A percentile compares a stretch with the other conserved stretches of the same genome.
Conservation (phyloP, 768 basidiomycete species). For the Hericium erinaceus region DNA sequence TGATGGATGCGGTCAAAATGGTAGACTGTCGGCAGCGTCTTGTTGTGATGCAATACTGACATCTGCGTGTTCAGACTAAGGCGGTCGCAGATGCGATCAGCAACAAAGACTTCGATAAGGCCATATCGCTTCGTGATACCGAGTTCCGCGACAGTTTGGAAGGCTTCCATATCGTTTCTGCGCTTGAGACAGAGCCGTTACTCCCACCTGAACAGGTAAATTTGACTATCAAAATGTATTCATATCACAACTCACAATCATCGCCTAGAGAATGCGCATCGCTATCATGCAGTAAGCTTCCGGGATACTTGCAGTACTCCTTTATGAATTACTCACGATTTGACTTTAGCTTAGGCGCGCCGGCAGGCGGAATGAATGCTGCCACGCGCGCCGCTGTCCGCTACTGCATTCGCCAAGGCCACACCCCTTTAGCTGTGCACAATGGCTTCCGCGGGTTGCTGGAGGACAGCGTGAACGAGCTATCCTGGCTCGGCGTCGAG, state of each 20-base stretch:
- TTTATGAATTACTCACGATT: conserved; percentile 3
- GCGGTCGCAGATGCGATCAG: conserved; percentile 77
- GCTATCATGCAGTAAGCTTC: conserved; percentile 71
- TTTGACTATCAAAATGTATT: background rate
- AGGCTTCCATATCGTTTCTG: conserved; percentile 74
- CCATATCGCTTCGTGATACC: conserved; percentile 81
- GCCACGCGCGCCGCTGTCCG: conserved; percentile 92
- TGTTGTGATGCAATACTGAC: conserved; percentile 1
- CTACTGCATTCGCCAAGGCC: conserved; percentile 87
- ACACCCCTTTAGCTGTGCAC: conserved; percentile 85
- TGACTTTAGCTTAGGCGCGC: conserved; percentile 74
- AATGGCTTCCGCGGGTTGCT: conserved; percentile 95
- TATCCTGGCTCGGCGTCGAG: conserved; percentile 95
- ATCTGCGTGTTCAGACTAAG: conserved; percentile 51
- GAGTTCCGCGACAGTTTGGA: conserved; percentile 84
- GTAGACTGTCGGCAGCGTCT: conserved; percentile 27
- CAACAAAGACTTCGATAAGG: conserved; percentile 75
- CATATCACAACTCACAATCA: background rate
- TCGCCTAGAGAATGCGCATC: conserved; percentile 57
- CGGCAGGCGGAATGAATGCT: conserved; percentile 98
- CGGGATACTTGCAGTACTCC: background rate
- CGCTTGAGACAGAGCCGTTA: conserved; percentile 32
- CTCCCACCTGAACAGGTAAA: conserved; percentile 24
- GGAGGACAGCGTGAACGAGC: conserved; percentile 76
- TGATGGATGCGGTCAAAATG: conserved; percentile 90